Base-by-base conservation (phyloP, 208 protist genomes). In the Leishmania major region DNA sequence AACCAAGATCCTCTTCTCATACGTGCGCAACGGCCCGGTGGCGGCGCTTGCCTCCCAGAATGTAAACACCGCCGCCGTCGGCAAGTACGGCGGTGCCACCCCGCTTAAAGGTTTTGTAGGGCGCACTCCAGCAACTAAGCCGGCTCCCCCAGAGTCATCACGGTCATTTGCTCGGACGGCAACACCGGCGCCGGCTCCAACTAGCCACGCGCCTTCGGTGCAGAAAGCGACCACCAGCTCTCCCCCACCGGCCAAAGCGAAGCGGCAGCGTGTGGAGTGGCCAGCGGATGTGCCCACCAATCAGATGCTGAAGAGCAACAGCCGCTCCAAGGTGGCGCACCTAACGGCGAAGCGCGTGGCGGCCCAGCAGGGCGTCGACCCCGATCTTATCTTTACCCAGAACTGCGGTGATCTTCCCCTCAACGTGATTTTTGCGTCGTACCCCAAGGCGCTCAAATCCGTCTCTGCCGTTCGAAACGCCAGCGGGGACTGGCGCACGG, bases 361-460 rank as follows among this genome's bases (percentile, higher is more conserved):
- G 17, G 93, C 94, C 31, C 94, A 97, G 78, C 87, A 95, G 79
- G 73, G 69, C 37, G 89, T 97, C 10, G 94, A 97, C 71, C 94
- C 94, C 17, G 94, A 97, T 81, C 87, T 96, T 43, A 90, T 97
- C 70, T 97, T 97, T 59, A 71, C 75, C 6, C 94, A 97, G 81
- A 95, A 96, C 79, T 51, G 72, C 22, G 93, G 88, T 35, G 94
- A 96, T 43, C 85, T 97, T 57, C 94, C 94, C 0, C 88, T 97
- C 35, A 77, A 89, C 80, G 69, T 53, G 17, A 97, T 97, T 72
- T 97, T 97, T 81, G 87, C 89, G 0, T 87, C 88, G 1, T 96
- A 90, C 75, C 90, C 90, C 15, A 96, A 96, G 69, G 90, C 92
- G 0, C 85, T 97, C 47, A 88, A 93, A 47, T 89, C 93, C 0